These are phyloP conservation scores for Coemansia sp. DNA, from an alignment of 192 early-diverging fungal genomes.

Conservation along the genomic window DNA sequence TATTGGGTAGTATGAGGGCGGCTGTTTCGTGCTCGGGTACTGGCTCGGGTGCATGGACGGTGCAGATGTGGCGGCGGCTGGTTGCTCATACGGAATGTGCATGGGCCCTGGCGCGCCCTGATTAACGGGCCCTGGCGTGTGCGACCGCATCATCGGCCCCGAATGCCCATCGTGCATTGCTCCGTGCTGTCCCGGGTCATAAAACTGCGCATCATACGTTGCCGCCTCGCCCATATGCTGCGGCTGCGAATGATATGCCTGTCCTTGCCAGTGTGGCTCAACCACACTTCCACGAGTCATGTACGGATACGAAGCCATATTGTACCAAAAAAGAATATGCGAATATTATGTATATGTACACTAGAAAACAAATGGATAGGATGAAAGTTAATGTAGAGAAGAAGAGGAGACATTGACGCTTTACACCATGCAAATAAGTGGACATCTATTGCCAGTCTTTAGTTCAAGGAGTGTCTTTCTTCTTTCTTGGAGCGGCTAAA, in stretches of 20 bases:
- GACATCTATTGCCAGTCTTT: no score
- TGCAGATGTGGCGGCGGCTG: neutral
- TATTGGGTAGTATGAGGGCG: slow-evolving; percentile 9
- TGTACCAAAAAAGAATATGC: neutral
- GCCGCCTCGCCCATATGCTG: slow-evolving; percentile 12
- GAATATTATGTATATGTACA: neutral
- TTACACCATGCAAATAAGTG: neutral
- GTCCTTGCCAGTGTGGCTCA: neutral
- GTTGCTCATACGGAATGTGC: slow-evolving; percentile 1
- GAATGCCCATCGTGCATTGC: neutral
- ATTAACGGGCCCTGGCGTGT: neutral
- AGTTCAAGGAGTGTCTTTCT: neutral
- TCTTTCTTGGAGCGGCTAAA: neutral
- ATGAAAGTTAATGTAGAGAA: neutral
- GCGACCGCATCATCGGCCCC: slow-evolving; percentile 10
- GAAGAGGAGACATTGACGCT: neutral
- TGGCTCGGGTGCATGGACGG: slow-evolving; percentile 6
- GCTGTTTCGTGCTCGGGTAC: neutral
- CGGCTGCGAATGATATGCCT: neutral
- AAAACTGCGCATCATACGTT: slow-evolving; percentile 17
- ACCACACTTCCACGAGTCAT: slow-evolving; percentile 1
- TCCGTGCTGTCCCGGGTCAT: neutral
- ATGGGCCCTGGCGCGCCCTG: neutral
- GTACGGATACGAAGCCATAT: slow-evolving; percentile 9
- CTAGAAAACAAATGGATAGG: neutral